These are phyloP conservation scores for Zasmidium cellare DNA, from an alignment of 2,329 filamentous ascomycete genomes.

Conservation along the genomic window DNA sequence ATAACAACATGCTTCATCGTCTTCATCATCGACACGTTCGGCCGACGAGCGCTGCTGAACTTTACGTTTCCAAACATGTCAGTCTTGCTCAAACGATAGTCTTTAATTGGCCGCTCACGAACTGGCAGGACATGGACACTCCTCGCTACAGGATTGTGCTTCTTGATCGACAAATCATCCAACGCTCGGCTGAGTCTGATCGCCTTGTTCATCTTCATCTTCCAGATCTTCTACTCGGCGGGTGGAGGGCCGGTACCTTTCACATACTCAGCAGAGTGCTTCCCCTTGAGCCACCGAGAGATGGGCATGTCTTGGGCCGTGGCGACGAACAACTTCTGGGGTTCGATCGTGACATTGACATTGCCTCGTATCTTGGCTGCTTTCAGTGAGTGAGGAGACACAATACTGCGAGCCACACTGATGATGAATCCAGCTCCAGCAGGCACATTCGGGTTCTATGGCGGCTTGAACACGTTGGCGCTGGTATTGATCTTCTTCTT, in stretches of 20 bases:
- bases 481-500: constrained; percentile 64
- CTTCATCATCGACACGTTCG: constrained; percentile 46
- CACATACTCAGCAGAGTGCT: constrained; percentile 36
- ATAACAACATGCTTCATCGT: not conserved
- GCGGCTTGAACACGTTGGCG: constrained; percentile 58
- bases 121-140: constrained; percentile 42
- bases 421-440: not conserved
- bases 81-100: not conserved
- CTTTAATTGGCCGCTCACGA: not conserved
- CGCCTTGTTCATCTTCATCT: constrained; percentile 34
- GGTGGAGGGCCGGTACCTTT: constrained; percentile 23
- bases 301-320: constrained; percentile 32
- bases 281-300: constrained; percentile 35
- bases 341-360: not conserved
- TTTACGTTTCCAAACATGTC: constrained; percentile 54
- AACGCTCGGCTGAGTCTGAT: constrained; percentile 26
- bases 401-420: constrained; percentile 43
- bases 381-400: constrained; percentile 25
- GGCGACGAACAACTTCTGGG: constrained; percentile 26
- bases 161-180: constrained; percentile 46
- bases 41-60: constrained; percentile 51
- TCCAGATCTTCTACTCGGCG: constrained; percentile 26
- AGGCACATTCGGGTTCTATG: constrained; percentile 62
- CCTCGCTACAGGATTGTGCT: constrained; percentile 53
- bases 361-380: not conserved